These are phyloP conservation scores for Mortierella sp. DNA, from an alignment of 371 early-diverging fungal genomes.

Conservation along the genomic window DNA sequence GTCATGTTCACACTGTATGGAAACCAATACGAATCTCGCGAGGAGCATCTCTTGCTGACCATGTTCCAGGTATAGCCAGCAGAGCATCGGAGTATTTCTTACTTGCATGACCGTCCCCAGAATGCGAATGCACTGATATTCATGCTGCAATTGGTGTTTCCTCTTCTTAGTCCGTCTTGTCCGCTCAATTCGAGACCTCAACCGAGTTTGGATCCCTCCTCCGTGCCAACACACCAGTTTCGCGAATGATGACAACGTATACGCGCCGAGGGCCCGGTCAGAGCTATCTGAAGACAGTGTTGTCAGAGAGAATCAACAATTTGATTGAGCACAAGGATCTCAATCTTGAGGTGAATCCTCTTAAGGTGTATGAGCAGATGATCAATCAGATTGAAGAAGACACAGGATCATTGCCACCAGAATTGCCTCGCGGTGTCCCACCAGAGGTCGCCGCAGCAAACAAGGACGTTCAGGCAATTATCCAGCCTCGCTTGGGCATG, in stretches of 20 bases:
- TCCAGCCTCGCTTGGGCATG: slow-evolving; percentile 84
- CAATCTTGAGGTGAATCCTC: slow-evolving; percentile 91
- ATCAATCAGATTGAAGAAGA: slow-evolving; percentile 77
- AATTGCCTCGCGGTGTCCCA: slow-evolving; percentile 79
- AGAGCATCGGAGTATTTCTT: no score
- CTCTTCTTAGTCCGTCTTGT: slow-evolving; percentile 75
- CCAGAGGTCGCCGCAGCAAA: slow-evolving; percentile 83
- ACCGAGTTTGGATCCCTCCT: slow-evolving; percentile 88
- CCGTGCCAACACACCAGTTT: slow-evolving; percentile 95
- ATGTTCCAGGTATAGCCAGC: slow-evolving; percentile 89
- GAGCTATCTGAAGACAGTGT: slow-evolving; percentile 88
- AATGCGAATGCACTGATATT: no score
- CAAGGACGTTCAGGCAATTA: slow-evolving; percentile 83
- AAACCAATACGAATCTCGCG: slow-evolving; percentile 95
- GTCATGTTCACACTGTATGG: slow-evolving; percentile 97
- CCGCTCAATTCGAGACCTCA: slow-evolving; percentile 90
- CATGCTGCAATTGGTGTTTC: background rate
- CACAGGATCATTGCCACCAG: slow-evolving; percentile 63
- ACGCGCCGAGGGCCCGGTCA: slow-evolving; percentile 95
- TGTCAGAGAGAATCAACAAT: slow-evolving; percentile 83
- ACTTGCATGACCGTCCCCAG: no score
- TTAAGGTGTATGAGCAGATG: slow-evolving; percentile 92
- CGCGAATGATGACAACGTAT: slow-evolving; percentile 96
- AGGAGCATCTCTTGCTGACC: slow-evolving; percentile 93
- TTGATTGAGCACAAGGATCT: slow-evolving; percentile 80